These are phyloP conservation scores for Russula sp. DNA, from an alignment of 768 basidiomycete species.

Conservation along the genomic window DNA sequence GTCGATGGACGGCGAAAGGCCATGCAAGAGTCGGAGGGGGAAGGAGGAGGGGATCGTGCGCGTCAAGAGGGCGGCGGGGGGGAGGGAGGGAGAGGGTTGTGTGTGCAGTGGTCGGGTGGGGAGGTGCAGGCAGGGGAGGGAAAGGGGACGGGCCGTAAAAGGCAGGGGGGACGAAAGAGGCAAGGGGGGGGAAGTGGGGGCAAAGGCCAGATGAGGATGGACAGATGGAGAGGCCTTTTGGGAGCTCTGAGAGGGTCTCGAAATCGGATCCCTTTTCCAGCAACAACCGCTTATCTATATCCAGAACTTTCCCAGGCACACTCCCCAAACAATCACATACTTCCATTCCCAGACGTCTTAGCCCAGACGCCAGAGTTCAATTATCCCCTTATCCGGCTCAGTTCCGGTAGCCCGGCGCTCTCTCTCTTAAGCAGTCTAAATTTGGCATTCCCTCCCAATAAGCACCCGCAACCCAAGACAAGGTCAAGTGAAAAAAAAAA, in stretches of 20 bases:
- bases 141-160: conserved; percentile 21
- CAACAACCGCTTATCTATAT: conserved; percentile 25
- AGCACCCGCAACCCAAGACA: conserved; percentile 5
- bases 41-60: not conserved
- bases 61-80: not conserved
- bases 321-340: conserved; percentile 21
- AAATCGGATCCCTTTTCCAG: conserved; percentile 24
- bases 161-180: conserved; percentile 25
- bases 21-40: conserved; percentile 12
- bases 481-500: not conserved
- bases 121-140: not conserved
- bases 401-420: conserved; percentile 9
- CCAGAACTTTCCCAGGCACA: conserved; percentile 25
- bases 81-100: not conserved
- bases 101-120: not conserved
- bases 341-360: conserved; percentile 21
- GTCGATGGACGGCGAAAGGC: conserved; percentile 19
- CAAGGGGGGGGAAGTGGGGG: conserved; percentile 22
- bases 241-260: conserved; percentile 22
- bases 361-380: conserved; percentile 21
- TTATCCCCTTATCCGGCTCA: conserved; percentile 20
- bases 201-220: conserved; percentile 17
- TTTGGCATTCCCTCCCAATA: conserved; percentile 8
- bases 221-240: conserved; percentile 20
- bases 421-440: conserved; percentile 4